phyloP scores from a whole-genome alignment of 148 eudicot species.

The Vaccinium corymbosum region DNA sequence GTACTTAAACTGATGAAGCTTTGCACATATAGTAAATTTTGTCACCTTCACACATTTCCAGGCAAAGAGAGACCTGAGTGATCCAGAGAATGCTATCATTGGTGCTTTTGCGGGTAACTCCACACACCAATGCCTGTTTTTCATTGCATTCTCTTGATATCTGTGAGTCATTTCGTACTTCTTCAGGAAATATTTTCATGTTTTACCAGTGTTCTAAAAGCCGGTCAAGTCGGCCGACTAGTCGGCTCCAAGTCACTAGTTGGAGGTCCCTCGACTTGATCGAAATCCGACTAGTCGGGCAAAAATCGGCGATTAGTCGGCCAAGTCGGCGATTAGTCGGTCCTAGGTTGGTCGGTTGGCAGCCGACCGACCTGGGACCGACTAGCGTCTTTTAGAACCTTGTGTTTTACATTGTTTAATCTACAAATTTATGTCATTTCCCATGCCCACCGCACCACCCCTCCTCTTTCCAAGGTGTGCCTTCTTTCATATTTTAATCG shows the following conservation, averaged over 20 bases:
- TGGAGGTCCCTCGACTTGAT: too few species aligned
- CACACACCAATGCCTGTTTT: neutral
- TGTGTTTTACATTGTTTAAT: neutral
- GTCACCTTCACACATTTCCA: constrained; percentile 19
- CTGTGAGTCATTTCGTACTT: neutral
- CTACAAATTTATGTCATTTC: neutral
- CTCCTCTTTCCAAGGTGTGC: neutral
- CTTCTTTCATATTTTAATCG: neutral
- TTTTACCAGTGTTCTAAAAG: too few species aligned
- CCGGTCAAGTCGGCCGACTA: too few species aligned
- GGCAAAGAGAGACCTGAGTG: constrained; percentile 91
- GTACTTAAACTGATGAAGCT: neutral
- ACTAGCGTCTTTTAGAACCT: too few species aligned
- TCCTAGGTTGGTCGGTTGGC: too few species aligned
- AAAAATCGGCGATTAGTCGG: too few species aligned
- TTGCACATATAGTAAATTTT: constrained; percentile 8
- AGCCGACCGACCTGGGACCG: too few species aligned
- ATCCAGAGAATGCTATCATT: constrained; percentile 89
- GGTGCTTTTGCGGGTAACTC: constrained; percentile 90
- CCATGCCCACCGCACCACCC: neutral
- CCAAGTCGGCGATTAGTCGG: too few species aligned
- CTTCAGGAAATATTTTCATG: neutral
- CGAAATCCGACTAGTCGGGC: too few species aligned
- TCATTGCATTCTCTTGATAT: neutral
- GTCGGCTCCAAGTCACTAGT: too few species aligned